Evolutionary conservation across 2,329 filamentous ascomycete species (phyloP), one percentile per base, ranked within the genome.

Genomic region (Neoascochyta sp.): DNA sequence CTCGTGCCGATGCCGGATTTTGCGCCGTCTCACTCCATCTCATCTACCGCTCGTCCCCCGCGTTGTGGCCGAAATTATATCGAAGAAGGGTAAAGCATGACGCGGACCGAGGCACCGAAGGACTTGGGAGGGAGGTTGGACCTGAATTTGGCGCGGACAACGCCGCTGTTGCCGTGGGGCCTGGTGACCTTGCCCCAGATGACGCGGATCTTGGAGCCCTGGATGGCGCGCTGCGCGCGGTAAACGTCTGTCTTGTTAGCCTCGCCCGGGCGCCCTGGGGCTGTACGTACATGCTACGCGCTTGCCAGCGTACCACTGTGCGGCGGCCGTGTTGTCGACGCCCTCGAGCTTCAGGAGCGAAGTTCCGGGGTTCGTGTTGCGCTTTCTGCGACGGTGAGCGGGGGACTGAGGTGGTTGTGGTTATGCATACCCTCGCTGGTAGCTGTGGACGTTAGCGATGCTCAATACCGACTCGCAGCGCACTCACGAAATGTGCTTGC

Each of bases 291-390:
- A 98, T 69, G 92, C 92, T 69, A 96, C 81, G 76, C 89, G 89
- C 85, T 98, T 98, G 75, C 92, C 92, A 54, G 87, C 77, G 78
- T 98, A 98, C 85, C 95, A 55, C 41, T 82, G 86, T 71, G 92
- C 90, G 67, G 83, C 86, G 63, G 86, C 76, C 64, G 84, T 80
- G 77, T 86, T 80, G 63, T 94, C 88, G 62, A 96, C 92, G 70
- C 90, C 90, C 80, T 98, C 90, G 65, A 98, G 94, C 82, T 95
- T 92, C 75, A 98, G 84, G 73, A 96, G 78, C 68, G 86, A 78
- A 47, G 86, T 93, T 74, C 83, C 82, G 60, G 90, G 83, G 78
- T 85, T 88, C 67, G 82, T 88, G 74, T 78, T 83, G 74, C 86
- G 85, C 78, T 93, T 90, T 69, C 83, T 46, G 34, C 32, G 16